Conservation (phyloP, 352 stramenopile genomes). For the Hyaloperonospora arabidopsidis region DNA sequence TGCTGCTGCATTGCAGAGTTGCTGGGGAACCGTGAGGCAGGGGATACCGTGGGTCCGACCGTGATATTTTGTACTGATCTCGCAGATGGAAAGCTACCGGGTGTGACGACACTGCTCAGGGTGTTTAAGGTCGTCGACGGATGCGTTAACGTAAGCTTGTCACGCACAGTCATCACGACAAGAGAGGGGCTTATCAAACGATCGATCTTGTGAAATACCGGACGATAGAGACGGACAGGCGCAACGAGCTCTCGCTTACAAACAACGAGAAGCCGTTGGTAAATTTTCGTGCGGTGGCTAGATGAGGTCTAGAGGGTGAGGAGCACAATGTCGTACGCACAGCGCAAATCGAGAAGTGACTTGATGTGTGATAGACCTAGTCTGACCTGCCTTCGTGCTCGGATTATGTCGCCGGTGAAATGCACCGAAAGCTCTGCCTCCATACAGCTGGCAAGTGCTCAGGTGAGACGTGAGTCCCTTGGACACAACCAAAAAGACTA, state of each 20-base stretch:
- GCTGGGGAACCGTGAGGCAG: conserved; percentile 7
- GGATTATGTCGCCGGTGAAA: conserved; percentile 18
- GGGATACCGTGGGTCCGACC: conserved; percentile 14
- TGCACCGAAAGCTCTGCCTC: conserved; percentile 22
- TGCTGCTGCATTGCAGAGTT: conserved; percentile 16
- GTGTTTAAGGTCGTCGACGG: conserved; percentile 5
- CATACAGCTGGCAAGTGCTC: conserved; percentile 7
- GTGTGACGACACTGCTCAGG: conserved; percentile 17
- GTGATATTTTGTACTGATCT: conserved; percentile 20
- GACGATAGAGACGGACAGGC: conserved; percentile 16
- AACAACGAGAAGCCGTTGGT: conserved; percentile 11
- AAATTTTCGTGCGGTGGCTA: conserved; percentile 16
- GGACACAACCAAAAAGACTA: conserved; percentile 13
- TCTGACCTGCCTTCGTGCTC: conserved; percentile 5
- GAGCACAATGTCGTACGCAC: conserved; percentile 7
- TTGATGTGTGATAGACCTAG: conserved; percentile 13
- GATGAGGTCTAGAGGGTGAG: conserved; percentile 1
- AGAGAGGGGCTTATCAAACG: conserved; percentile 22
- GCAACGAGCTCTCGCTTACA: conserved; percentile 19
- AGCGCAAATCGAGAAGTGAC: conserved; percentile 5
- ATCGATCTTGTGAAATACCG: conserved; percentile 9
- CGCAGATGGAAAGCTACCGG: conserved; percentile 7
- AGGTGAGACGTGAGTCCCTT: conserved; percentile 17
- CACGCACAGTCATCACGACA: conserved; percentile 22
- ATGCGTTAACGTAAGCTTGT: conserved; percentile 24